Base-by-base conservation (phyloP, 2,329 filamentous ascomycete species). In the Penicillium sp. region DNA sequence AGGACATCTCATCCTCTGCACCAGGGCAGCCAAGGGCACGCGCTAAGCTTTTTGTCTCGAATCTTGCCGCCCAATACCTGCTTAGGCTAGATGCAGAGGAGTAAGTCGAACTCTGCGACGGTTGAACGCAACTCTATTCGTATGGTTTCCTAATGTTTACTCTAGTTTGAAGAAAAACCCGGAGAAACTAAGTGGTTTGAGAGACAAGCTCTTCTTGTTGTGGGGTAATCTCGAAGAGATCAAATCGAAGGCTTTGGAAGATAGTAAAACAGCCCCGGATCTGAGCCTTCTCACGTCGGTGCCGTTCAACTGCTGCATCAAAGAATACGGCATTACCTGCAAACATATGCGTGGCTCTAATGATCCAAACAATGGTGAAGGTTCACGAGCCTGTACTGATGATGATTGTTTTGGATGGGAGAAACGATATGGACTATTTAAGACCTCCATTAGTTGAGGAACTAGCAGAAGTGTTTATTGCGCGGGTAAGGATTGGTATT, bases 151-250 rank as follows among this genome's bases (percentile, higher is more conserved):
- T 41, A 15, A 41, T 3, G 15, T 15, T 30, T 51, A 17, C 5
- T 55, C 19, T 60, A 87, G 88, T 74, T 82, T 97, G 38, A 84
- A 83, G 21, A 72, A 76, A n/a, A 79, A 90, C 49, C 68, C 76
- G 2, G 56, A 74, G 0, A 70, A 78, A 1, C 78, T 95, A 1
- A 73, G 69, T 3, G 65, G 74, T 7, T 78, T 97, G 5, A 85
- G 86, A 55, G 86, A 96, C 67, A 88, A 85, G 68, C 81, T 97
- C 59, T 94, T 90, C 72, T 79, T 87, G 41, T 81, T 97, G 1
- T 98, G 94, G 93, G 94, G 94, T 1, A 86, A 97, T 64, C 81
- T 97, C 1, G 88, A 93, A 71, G 92, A 96, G 72, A 75, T 80
- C 52, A 92, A 91, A 47, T 55, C 48, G 72, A 69, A 70, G 2